Percentiles rank a stretch among this genome's conserved stretches.
Conservation (phyloP, 169 alveolate species). For the Babesia microti region DNA sequence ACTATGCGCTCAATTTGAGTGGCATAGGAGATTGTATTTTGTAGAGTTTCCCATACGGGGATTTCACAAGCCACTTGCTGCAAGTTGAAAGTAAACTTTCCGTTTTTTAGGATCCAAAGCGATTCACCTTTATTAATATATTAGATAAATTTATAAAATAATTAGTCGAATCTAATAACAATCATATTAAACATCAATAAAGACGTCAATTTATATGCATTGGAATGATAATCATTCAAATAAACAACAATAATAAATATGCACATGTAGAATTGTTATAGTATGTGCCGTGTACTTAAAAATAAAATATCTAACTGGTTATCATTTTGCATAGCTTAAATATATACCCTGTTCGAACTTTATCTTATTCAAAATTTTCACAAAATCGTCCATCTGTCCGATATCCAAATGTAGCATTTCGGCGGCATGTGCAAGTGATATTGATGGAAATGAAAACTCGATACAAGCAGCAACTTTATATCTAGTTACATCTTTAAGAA, state of each 20-base stretch:
- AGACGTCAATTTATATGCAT: too few species aligned
- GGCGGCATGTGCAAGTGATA: slow-evolving; percentile 21
- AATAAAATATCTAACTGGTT: slow-evolving; percentile 3
- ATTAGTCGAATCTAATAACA: too few species aligned
- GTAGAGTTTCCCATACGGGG: slow-evolving; percentile 14
- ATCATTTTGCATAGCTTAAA: slow-evolving; percentile 17
- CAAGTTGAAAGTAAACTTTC: too few species aligned
- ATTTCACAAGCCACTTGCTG: slow-evolving; percentile 18
- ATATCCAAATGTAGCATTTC: slow-evolving; percentile 29
- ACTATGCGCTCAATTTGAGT: slow-evolving; percentile 27
- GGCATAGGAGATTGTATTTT: slow-evolving; percentile 28
- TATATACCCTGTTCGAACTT: slow-evolving; percentile 18
- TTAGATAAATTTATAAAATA: too few species aligned
- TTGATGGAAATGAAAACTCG: slow-evolving; percentile 35
- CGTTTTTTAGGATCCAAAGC: too few species aligned
- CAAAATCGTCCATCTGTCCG: slow-evolving; percentile 22
- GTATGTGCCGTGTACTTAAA: slow-evolving; percentile 5
- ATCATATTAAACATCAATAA: too few species aligned
- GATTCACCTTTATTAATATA: too few species aligned
- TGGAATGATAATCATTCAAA: too few species aligned
- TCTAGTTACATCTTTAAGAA: slow-evolving; percentile 42
- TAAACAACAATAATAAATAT: too few species aligned
- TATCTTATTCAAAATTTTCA: slow-evolving; percentile 36
- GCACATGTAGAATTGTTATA: too few species aligned
- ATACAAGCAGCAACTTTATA: slow-evolving; percentile 54